Evolutionary conservation across 805 yeast species (phyloP).

Genomic region (Wickerhamiella nectarea): DNA sequence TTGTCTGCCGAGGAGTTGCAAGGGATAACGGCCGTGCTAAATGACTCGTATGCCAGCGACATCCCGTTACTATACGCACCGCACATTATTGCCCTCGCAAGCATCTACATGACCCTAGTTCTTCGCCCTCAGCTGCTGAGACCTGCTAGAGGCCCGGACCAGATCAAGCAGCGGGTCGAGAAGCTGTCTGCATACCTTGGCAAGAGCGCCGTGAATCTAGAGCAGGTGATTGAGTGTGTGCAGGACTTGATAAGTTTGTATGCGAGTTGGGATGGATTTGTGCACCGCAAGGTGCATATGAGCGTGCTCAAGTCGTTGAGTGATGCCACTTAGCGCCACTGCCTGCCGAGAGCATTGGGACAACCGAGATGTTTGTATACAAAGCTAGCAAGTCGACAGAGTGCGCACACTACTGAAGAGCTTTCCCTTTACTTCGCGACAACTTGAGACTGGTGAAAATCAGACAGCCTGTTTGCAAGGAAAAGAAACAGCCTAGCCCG

Average conservation of each 20-base stretch:
- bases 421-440: too few relatives aligned
- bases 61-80: slow-evolving; percentile 75
- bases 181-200: slow-evolving; percentile 55
- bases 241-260: slow-evolving; percentile 75
- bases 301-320: neutral
- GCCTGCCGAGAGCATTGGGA: too few relatives aligned
- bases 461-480: too few relatives aligned
- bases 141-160: slow-evolving; percentile 25
- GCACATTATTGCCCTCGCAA: slow-evolving; percentile 68
- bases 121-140: slow-evolving; percentile 28
- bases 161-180: slow-evolving; percentile 34
- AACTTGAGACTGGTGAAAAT: too few relatives aligned
- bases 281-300: slow-evolving; percentile 20
- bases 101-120: slow-evolving; percentile 67
- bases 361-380: too few relatives aligned
- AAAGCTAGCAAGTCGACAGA: too few relatives aligned
- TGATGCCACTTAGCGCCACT: too few relatives aligned
- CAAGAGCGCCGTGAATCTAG: slow-evolving; percentile 59
- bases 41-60: slow-evolving; percentile 83
- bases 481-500: too few relatives aligned
- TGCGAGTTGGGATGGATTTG: slow-evolving; percentile 77
- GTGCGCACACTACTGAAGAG: too few relatives aligned
- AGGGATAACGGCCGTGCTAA: slow-evolving; percentile 76
- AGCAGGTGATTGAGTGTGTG: slow-evolving; percentile 63
- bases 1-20: slow-evolving; percentile 47